Evolutionary conservation across 2,329 filamentous ascomycete species (phyloP), one percentile per base, ranked within the genome.

Genomic region (Trichophyton verrucosum): DNA sequence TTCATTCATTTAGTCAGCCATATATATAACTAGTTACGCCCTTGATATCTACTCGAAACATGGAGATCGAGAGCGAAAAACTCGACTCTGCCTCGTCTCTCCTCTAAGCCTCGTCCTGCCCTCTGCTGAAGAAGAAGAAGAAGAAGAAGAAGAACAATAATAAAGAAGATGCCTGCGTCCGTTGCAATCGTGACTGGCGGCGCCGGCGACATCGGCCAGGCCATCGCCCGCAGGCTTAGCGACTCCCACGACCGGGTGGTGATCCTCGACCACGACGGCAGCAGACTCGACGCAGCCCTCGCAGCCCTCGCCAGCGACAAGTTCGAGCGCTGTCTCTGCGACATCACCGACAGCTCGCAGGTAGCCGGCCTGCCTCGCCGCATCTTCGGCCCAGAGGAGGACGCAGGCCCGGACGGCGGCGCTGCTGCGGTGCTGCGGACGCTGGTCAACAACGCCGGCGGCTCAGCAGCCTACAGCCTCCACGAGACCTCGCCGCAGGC

Each of bases 391-490:
- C 15, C 11, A 17, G n/a, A 17, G 38, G 38, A 13, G 38, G 15
- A 42, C 38, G 15, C 8, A n/a, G 15, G 3, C 22, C 2, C 22
- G 6, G 38, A 40, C 11, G 15, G 38, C 38, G 15, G 38, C 11
- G 15, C 11, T 6, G n/a, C 6, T 44, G n/a, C 40, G 40, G 61
- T 11, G 20, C 56, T 68, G 13, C 56, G 63, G 51, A 68, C 68
- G 22, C 63, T 70, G 4, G 65, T 69, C 47, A 70, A 69, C 64
- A 69, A 69, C 47, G 68, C 68, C 13, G 68, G 68, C 15, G 68
- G 64, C 2, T 67, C 66, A 17, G 62, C 57, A 11, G 61, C 64
- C 15, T 65, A 60, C 22, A 66, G 67, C n/a, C 62, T 68, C 15
- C 66, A 67, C n/a, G 60, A 64, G 15, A 64, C 63, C 62, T 63